Conservation (phyloP, 257 asterid genomes). For the Linderniella brevidens region DNA sequence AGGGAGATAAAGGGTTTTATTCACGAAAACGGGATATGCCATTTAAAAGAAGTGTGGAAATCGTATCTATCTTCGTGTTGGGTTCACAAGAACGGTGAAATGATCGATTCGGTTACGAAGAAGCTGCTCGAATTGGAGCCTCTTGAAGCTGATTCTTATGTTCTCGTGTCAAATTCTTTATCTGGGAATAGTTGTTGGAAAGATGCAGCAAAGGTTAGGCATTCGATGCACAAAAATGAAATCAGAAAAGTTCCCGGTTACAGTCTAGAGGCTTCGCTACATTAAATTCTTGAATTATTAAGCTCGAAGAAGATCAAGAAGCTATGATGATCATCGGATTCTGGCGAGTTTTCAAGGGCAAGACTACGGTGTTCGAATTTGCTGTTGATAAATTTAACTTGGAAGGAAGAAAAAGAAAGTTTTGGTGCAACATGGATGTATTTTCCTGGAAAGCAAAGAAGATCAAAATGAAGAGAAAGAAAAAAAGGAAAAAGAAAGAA, state of each 20-base stretch:
- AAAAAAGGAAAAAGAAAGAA: slow-evolving; percentile 8
- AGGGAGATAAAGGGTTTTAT: slow-evolving; percentile 43
- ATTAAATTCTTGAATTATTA: background rate
- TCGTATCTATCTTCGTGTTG: slow-evolving; percentile 40
- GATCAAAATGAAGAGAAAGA: slow-evolving; percentile 1
- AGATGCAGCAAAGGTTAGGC: slow-evolving; percentile 40
- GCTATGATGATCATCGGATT: no score
- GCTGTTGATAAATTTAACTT: no score
- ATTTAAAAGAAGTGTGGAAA: slow-evolving; percentile 40
- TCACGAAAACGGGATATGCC: slow-evolving; percentile 25
- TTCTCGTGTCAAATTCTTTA: slow-evolving; percentile 38
- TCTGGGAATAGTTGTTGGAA: slow-evolving; percentile 40
- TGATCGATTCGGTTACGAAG: slow-evolving; percentile 39
- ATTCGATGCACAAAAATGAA: slow-evolving; percentile 31
- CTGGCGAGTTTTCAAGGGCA: no score
- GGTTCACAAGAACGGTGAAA: slow-evolving; percentile 49
- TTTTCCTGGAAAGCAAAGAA: no score
- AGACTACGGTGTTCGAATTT: no score
- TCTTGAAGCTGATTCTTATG: slow-evolving; percentile 24
- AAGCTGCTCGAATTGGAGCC: slow-evolving; percentile 40
- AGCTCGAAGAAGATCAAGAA: background rate
- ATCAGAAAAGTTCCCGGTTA: slow-evolving; percentile 38
- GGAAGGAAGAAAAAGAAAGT: no score
- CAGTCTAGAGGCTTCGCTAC: slow-evolving; percentile 30
- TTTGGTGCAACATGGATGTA: no score